Evolutionary conservation across 129 eudicot genomes (phyloP), one percentile per base, ranked within the genome.

Genomic region (Arctium lappa): DNA sequence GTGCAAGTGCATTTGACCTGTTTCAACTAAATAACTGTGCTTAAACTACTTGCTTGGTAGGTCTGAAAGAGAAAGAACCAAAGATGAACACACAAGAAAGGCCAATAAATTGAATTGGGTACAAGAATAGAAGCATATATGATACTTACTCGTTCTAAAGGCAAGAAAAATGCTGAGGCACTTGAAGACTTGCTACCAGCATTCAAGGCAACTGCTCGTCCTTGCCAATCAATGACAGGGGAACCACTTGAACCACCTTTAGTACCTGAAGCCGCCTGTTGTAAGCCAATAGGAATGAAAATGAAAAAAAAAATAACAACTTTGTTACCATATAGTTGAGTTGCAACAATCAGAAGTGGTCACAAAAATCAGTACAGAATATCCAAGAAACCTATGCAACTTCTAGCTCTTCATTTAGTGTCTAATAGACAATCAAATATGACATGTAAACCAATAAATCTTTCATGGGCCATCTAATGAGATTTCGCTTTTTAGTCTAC

Each of bases 221-320:
- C 99, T 89, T 90, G 97, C 93, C 97, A 93, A 84, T 95, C 97
- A 46, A 95, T 88, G 27, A 95, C 99, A 30, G 99, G 99, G 80
- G 99, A 95, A 69, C 99, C 99, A 86, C 99, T 95, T 79, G 99
- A 95, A 83, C 99, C 99, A 48, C 99, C 99, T 88, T 95, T 95
- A 30, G 99, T 95, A 40, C 99, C 99, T 81, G 99, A 95, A 83
- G 99, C 99, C 13, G 99, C 99, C 99, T 95, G 85, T 62, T 33
- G 81, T 63, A 39, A 22, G 27, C 81, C 53, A 31, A 22, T 22
- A 82, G 11, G 39, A 46, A 80, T 46, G 42, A 60, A 68, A 81
- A 42, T 0, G 40, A 36, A 40, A 53, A 27, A 66, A 48, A 10
- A 40, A 56, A 69, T 29, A 8, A 38, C 15, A 48, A 15, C 7